These are phyloP conservation scores for Hysterangium stoloniferum DNA, from an alignment of 768 basidiomycete genomes.

Conservation along the genomic window DNA sequence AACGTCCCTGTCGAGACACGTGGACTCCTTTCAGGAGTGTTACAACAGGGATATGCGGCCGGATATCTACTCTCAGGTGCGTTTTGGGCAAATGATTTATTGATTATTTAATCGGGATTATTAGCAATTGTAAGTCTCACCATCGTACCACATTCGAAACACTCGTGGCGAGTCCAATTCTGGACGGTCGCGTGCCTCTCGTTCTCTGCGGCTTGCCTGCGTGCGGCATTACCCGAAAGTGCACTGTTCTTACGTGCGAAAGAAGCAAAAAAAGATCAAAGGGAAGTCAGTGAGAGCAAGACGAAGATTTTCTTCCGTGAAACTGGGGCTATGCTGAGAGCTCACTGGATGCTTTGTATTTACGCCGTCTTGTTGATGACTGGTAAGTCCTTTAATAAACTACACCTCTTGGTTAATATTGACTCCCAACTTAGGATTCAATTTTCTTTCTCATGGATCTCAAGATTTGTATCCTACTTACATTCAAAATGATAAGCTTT, in stretches of 20 bases:
- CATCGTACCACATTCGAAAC: slow-evolving; percentile 25
- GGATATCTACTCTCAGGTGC: slow-evolving; percentile 80
- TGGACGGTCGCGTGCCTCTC: slow-evolving; percentile 71
- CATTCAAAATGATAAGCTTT: slow-evolving; percentile 52
- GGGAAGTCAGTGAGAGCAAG: slow-evolving; percentile 39
- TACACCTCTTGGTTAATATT: no score
- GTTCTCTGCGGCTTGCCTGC: slow-evolving; percentile 56
- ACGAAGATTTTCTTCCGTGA: slow-evolving; percentile 68
- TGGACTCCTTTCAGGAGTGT: slow-evolving; percentile 74
- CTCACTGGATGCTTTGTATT: slow-evolving; percentile 76
- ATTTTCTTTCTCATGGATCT: slow-evolving; percentile 71
- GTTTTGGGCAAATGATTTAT: no score
- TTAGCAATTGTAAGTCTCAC: slow-evolving; percentile 29
- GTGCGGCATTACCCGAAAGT: slow-evolving; percentile 71
- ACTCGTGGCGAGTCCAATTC: slow-evolving; percentile 72
- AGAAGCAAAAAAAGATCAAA: slow-evolving; percentile 35
- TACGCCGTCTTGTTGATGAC: slow-evolving; percentile 83
- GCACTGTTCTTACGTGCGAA: slow-evolving; percentile 62
- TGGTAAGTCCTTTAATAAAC: slow-evolving; percentile 25
- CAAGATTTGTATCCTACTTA: slow-evolving; percentile 81
- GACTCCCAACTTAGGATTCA: slow-evolving; percentile 51
- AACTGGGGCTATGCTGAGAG: slow-evolving; percentile 66
- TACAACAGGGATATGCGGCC: slow-evolving; percentile 86
- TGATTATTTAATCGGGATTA: no score
- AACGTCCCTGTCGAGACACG: slow-evolving; percentile 82